A percentile compares a stretch with the other conserved stretches of the same genome.
Evolutionary conservation across 495 filamentous ascomycete genomes (phyloP).

Genomic region (Barbatosphaeria neglecta): DNA sequence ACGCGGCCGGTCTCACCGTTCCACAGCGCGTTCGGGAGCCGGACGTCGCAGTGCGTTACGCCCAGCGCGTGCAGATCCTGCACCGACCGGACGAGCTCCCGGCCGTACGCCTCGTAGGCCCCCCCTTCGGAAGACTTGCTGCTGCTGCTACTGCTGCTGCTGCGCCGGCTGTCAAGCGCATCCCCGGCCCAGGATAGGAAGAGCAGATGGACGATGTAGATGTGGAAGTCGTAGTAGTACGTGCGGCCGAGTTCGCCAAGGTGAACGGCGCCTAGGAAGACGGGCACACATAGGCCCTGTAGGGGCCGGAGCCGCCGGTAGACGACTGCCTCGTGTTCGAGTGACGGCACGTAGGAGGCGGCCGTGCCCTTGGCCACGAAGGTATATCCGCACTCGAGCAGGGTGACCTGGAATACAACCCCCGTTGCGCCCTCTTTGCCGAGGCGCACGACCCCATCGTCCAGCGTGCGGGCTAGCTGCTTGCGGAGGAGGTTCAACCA

Average conservation of each 20-base stretch:
- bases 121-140: not conserved
- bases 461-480: slow-evolving; percentile 9
- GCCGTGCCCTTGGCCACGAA: slow-evolving; percentile 37
- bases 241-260: slow-evolving; percentile 12
- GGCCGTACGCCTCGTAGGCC: not conserved
- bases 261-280: slow-evolving; percentile 33
- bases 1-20: slow-evolving; percentile 4
- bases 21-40: slow-evolving; percentile 7
- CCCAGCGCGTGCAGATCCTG: slow-evolving; percentile 10
- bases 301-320: slow-evolving; percentile 22
- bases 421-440: slow-evolving; percentile 11
- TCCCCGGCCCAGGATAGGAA: slow-evolving; percentile 29
- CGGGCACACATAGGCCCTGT: slow-evolving; percentile 27
- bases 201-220: slow-evolving; percentile 32
- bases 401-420: slow-evolving; percentile 30
- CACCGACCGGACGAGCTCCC: slow-evolving; percentile 4
- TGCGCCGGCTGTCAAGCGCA: not conserved
- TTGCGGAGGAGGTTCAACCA: slow-evolving; percentile 8
- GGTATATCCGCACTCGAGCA: slow-evolving; percentile 30
- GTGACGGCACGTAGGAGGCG: slow-evolving; percentile 15
- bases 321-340: slow-evolving; percentile 28
- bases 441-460: slow-evolving; percentile 9
- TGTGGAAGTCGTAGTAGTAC: slow-evolving; percentile 25
- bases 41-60: slow-evolving; percentile 10
- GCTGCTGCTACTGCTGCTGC: not conserved